Evolutionary conservation across 768 basidiomycete species (phyloP).

Genomic region (Tricholoma furcatifolium): DNA sequence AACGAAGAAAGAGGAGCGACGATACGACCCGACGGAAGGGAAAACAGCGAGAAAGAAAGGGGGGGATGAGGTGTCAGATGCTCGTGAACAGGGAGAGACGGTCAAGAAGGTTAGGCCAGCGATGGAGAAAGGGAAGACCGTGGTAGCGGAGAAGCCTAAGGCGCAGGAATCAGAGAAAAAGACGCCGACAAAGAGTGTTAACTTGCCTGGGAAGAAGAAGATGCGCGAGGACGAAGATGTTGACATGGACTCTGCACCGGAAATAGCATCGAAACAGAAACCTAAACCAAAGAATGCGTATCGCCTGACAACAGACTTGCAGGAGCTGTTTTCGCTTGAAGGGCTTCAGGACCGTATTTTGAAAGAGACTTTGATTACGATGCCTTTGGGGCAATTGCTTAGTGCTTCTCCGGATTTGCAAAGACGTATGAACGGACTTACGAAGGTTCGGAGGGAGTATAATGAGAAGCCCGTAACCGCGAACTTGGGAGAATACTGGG

Average conservation of each 20-base stretch:
- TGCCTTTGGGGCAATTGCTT: no score
- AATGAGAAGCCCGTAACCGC: not conserved
- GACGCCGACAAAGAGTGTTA: not conserved
- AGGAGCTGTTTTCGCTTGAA: not conserved
- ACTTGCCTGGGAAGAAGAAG: not conserved
- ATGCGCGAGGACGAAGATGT: not conserved
- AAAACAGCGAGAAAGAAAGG: no score
- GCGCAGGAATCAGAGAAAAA: not conserved
- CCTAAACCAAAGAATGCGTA: no score
- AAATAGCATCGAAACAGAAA: no score
- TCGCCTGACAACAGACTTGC: no score
- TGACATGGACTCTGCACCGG: not conserved
- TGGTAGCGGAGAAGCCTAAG: not conserved
- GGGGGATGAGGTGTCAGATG: no score
- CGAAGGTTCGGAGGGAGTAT: constrained; percentile 2
- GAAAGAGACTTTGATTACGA: constrained; percentile 1
- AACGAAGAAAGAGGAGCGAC: not conserved
- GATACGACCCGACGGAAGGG: no score
- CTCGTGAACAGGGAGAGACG: no score
- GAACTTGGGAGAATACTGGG: not conserved
- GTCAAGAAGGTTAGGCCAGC: no score
- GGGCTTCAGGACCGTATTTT: constrained; percentile 1
- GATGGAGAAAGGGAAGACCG: no score
- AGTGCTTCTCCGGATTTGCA: constrained; percentile 5
- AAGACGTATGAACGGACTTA: not conserved